These are phyloP conservation scores for Dichomitus squalens DNA, from an alignment of 1,284 basidiomycete species.

Conservation along the genomic window DNA sequence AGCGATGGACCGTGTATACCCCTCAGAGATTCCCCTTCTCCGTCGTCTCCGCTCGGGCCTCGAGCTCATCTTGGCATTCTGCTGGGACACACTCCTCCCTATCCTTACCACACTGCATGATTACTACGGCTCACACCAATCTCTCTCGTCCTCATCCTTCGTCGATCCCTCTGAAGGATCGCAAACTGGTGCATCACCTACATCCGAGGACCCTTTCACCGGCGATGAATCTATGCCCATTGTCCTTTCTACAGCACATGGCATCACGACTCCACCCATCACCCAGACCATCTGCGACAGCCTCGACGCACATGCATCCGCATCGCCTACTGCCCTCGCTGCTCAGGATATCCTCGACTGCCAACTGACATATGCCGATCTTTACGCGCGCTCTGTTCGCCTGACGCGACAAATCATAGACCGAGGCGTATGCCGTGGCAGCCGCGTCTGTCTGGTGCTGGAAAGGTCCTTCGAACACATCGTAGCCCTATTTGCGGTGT, in stretches of 20 bases:
- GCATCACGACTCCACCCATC: background rate
- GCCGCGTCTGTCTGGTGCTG: conserved; percentile 49
- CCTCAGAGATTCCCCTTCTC: no score
- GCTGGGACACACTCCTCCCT: no score
- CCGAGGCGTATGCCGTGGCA: conserved; percentile 41
- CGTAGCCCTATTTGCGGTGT: conserved; percentile 48
- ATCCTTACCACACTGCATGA: no score
- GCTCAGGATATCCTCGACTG: conserved; percentile 49
- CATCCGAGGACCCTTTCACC: no score
- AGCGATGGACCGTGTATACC: no score
- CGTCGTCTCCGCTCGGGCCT: no score
- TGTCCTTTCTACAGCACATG: background rate
- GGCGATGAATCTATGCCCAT: no score
- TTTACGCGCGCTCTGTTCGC: conserved; percentile 45
- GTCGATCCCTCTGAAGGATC: no score
- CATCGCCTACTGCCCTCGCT: conserved; percentile 38
- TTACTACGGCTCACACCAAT: no score
- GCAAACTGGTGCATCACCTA: no score
- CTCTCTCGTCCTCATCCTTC: no score
- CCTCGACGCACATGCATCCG: conserved; percentile 43
- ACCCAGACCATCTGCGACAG: conserved; percentile 43
- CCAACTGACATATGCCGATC: conserved; percentile 46
- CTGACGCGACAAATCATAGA: conserved; percentile 43
- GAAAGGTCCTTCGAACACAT: conserved; percentile 52
- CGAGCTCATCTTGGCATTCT: no score